Conservation (phyloP, 371 early-diverging fungal species). For the Dentiscutata heterogama region DNA sequence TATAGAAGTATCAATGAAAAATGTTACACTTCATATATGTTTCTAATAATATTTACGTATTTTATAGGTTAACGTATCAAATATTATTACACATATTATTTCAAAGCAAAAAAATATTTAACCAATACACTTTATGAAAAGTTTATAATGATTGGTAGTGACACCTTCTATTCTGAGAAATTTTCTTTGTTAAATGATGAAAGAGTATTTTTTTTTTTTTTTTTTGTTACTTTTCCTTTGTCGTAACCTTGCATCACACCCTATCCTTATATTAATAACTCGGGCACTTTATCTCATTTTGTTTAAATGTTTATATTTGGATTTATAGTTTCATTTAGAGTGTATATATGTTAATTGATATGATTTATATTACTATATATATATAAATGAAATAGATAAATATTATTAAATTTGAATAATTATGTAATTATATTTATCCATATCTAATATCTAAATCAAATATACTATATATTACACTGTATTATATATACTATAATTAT, state of each 20-base stretch:
- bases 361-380: background rate
- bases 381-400: background rate
- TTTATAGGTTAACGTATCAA: no score
- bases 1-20: no score
- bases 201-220: no score
- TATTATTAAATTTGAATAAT: background rate
- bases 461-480: background rate
- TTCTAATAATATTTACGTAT: no score
- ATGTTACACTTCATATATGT: no score
- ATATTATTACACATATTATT: no score
- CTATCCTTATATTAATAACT: background rate
- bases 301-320: background rate
- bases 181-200: background rate
- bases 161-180: background rate
- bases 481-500: background rate
- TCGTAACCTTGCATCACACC: constrained; percentile 5
- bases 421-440: background rate
- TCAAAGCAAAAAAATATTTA: no score
- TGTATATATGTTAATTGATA: background rate
- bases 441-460: background rate
- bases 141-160: background rate
- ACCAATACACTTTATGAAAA: no score
- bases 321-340: background rate
- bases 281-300: background rate
- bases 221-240: constrained; percentile 1